Conservation (phyloP, 177 flowering plant species). For the Vitis hybrid region DNA sequence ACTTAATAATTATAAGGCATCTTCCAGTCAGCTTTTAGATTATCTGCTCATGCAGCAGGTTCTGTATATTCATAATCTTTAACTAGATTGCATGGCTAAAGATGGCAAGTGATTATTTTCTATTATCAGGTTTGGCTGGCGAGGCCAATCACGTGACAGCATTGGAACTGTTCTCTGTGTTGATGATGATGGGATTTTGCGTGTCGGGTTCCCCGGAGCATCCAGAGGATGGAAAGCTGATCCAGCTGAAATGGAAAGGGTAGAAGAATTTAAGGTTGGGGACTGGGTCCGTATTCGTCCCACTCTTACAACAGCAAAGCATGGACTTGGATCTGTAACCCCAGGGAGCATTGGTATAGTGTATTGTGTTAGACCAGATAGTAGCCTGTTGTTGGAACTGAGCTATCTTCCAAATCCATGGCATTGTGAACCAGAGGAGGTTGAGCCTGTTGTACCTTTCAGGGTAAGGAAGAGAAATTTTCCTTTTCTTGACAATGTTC, state of each 20-base stretch:
- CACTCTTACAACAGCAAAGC: constrained; percentile 88
- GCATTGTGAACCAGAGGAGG: constrained; percentile 99
- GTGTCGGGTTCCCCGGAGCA: constrained; percentile 99
- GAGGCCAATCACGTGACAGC: constrained; percentile 89
- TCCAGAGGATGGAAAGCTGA: constrained; percentile 99
- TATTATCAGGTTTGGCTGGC: constrained; percentile 85
- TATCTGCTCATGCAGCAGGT: background rate
- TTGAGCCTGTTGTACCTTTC: constrained; percentile 90
- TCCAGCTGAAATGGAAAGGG: constrained; percentile 99
- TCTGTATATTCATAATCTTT: background rate
- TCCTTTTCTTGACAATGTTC: background rate
- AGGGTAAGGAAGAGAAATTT: constrained; percentile 46
- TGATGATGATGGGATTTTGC: constrained; percentile 97
- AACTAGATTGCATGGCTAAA: background rate
- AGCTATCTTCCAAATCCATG: constrained; percentile 92
- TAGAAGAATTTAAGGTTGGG: constrained; percentile 97
- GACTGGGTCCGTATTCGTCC: constrained; percentile 99
- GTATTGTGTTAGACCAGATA: constrained; percentile 91
- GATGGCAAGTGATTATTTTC: background rate
- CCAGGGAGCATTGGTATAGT: constrained; percentile 99
- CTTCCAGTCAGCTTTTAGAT: background rate
- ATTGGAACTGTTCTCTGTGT: constrained; percentile 96
- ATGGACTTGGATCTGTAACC: constrained; percentile 91
- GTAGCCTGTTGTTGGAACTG: constrained; percentile 79
- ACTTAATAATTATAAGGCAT: background rate